phyloP scores from a whole-genome alignment of 805 yeast species.

The Myxozyma monticola region DNA sequence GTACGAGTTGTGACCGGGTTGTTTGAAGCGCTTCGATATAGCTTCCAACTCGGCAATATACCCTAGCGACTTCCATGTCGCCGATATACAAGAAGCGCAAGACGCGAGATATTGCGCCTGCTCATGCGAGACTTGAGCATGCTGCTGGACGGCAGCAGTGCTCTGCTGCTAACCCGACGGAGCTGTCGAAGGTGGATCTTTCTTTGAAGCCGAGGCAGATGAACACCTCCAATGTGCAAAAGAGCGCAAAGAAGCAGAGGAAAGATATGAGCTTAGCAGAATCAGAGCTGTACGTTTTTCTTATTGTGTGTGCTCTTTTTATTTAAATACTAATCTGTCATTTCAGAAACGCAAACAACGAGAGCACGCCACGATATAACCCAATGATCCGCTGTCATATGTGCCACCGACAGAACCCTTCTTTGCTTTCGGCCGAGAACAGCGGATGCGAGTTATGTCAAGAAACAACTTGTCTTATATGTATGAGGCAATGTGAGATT shows the following conservation, averaged over 20 bases:
- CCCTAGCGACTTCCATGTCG: constrained; percentile 2
- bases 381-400: constrained; percentile 24
- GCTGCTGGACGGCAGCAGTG: neutral
- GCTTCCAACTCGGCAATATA: neutral
- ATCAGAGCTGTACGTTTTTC: neutral
- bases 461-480: constrained; percentile 22
- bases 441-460: constrained; percentile 24
- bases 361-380: constrained; percentile 3
- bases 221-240: neutral
- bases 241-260: neutral
- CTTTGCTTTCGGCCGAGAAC: constrained; percentile 22
- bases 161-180: neutral
- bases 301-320: neutral
- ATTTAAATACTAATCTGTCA: neutral
- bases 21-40: neutral
- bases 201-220: neutral
- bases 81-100: constrained; percentile 15
- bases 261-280: neutral
- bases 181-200: neutral
- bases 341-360: neutral
- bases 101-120: neutral
- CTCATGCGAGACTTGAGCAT: neutral
- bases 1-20: neutral
- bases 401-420: constrained; percentile 28
- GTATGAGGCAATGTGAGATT: constrained; percentile 27